These are phyloP conservation scores for Geotrichum citri-aurantii DNA, from an alignment of 1,139 yeast species.

Conservation along the genomic window DNA sequence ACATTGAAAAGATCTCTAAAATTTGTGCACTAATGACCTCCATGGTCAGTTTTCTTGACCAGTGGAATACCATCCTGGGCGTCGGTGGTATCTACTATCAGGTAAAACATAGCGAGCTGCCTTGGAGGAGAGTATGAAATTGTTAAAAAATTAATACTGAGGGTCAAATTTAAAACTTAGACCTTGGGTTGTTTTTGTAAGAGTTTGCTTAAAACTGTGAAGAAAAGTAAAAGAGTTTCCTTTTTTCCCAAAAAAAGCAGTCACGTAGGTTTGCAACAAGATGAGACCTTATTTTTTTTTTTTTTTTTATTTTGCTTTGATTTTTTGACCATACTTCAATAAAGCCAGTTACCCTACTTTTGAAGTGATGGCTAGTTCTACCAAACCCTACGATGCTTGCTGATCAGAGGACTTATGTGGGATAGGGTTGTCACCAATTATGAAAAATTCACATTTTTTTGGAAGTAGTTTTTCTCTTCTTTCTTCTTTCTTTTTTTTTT, in stretches of 20 bases:
- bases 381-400: neutral
- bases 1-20: conserved; percentile 48
- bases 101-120: conserved; percentile 45
- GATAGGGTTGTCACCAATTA: neutral
- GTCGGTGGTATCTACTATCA: conserved; percentile 59
- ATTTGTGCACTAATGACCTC: conserved; percentile 58
- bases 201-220: neutral
- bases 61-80: conserved; percentile 57
- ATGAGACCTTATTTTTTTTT: too few relatives aligned
- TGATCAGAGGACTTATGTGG: neutral
- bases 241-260: neutral
- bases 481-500: neutral
- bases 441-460: conserved; percentile 1
- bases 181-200: neutral
- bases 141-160: conserved; percentile 24
- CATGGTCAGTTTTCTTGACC: conserved; percentile 54
- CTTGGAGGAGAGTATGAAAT: conserved; percentile 50
- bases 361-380: neutral
- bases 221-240: neutral
- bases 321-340: neutral
- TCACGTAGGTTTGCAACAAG: neutral
- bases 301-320: too few relatives aligned
- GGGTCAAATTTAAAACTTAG: neutral
- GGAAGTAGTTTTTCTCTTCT: neutral
- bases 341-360: neutral